Percentiles rank a stretch among this genome's conserved stretches.
Evolutionary conservation across 2,329 filamentous ascomycete species (phyloP).

Genomic region (Alternaria gaisen): DNA sequence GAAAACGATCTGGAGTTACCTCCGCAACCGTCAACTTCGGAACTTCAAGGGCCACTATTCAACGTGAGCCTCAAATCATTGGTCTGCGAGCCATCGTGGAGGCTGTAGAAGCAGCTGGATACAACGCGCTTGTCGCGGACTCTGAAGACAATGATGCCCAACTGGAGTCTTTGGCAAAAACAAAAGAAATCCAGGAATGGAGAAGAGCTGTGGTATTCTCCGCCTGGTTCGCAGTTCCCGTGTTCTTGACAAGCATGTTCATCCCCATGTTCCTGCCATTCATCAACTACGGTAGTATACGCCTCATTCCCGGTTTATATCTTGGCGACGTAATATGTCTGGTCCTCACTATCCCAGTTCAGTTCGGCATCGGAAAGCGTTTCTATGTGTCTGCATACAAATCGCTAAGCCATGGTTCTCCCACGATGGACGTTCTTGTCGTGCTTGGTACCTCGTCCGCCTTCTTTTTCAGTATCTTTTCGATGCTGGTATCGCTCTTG

Average conservation of each 20-base stretch:
- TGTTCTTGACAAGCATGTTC: constrained; percentile 92
- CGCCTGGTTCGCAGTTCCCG: constrained; percentile 82
- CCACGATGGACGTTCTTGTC: constrained; percentile 97
- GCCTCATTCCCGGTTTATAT: constrained; percentile 78
- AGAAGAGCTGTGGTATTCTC: constrained; percentile 80
- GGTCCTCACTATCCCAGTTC: constrained; percentile 85
- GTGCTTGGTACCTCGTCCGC: constrained; percentile 93
- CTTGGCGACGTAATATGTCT: constrained; percentile 89
- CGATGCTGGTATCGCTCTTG: constrained; percentile 84
- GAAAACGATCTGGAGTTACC: constrained; percentile 72
- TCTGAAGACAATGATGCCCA: constrained; percentile 97
- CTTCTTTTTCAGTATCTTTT: constrained; percentile 91
- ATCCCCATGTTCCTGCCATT: constrained; percentile 83
- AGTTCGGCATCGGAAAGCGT: constrained; percentile 94
- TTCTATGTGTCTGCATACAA: constrained; percentile 96
- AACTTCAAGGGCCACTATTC: constrained; percentile 77
- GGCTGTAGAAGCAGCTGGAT: constrained; percentile 79
- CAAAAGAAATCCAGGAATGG: constrained; percentile 96
- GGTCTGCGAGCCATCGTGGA: constrained; percentile 87
- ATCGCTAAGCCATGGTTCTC: constrained; percentile 86
- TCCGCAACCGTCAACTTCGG: constrained; percentile 77
- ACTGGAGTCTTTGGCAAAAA: constrained; percentile 94
- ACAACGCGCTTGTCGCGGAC: constrained; percentile 89
- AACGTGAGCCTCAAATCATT: constrained; percentile 74
- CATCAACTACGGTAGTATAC: constrained; percentile 78